Evolutionary conservation across 1,139 yeast species (phyloP).

Genomic region (Blastobotrys capitulatus): DNA sequence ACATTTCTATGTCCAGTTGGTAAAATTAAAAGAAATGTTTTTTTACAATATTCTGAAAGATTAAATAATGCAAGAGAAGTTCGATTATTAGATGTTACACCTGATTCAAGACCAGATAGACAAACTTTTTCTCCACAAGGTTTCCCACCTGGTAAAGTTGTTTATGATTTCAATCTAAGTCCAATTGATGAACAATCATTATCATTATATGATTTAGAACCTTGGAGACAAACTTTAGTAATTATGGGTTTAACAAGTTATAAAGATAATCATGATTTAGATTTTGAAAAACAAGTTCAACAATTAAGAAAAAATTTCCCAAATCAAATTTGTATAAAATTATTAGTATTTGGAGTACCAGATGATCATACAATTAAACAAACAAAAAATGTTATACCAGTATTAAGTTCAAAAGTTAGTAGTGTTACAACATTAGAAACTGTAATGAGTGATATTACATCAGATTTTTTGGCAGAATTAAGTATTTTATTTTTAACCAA

Average conservation of each 20-base stretch:
- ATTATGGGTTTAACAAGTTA: constrained; percentile 58
- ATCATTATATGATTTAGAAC: constrained; percentile 82
- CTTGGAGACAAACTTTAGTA: constrained; percentile 56
- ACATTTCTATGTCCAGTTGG: constrained; percentile 70
- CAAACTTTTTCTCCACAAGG: constrained; percentile 72
- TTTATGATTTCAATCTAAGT: constrained; percentile 50
- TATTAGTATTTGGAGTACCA: constrained; percentile 56
- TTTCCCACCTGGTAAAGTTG: constrained; percentile 69
- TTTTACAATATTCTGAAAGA: constrained; percentile 42
- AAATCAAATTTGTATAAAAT: constrained; percentile 56
- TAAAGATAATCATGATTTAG: constrained; percentile 30
- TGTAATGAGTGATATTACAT: constrained; percentile 64
- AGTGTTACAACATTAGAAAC: constrained; percentile 52
- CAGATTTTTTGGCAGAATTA: constrained; percentile 56
- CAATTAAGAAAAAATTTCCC: constrained; percentile 45
- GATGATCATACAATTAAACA: constrained; percentile 27
- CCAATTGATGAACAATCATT: constrained; percentile 52
- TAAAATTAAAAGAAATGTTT: constrained; percentile 44
- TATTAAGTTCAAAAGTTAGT: constrained; percentile 26
- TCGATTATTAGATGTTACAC: constrained; percentile 67
- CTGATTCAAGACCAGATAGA: constrained; percentile 47
- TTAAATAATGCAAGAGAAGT: constrained; percentile 56
- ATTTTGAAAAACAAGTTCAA: constrained; percentile 30
- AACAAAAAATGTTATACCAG: constrained; percentile 28
- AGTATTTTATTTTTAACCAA: constrained; percentile 52